Base-by-base conservation (phyloP, 768 basidiomycete genomes). In the Daedalea quercina region DNA sequence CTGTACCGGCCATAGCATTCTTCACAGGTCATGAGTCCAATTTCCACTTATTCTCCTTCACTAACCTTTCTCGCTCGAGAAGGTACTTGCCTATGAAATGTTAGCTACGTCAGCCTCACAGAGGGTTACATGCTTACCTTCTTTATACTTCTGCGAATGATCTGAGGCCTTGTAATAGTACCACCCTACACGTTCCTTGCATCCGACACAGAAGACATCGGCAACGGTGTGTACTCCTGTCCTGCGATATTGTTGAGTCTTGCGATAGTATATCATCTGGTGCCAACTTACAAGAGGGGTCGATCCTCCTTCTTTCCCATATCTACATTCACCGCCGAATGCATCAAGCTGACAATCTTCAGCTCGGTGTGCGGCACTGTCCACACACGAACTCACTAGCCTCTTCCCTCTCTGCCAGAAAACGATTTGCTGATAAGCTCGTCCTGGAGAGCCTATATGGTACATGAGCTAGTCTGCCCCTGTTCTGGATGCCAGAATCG, bases 391-490 rank as follows among this genome's bases (percentile, higher is more conserved):
- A 80, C 87, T 67, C 59, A 82, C 89, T 81, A 90, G 62, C 88
- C 89, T 54, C 86, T 74, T 2, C 89, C 89, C 44, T 92, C 90
- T 61, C 90, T 72, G 4, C 89, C 89, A 24, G 87, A 85, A 70
- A 92, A 92, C 0, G 87, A 72, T 63, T 91, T 92, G 72, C 86
- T 89, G 55, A 92, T 88, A 20, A 90, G 68, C 59, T 91, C 89
- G 57, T 92, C 90, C 65, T 91, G 88, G 15, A 92, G 73, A 20
- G 84, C 79, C 88, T 90, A 54, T 9, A 37, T 24, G 25, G 23
- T 34, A 22, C 28, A 25, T 44, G 17, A 8, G 37, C 34, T 35
- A 35, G 9, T 35, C 9, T 35, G 8, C 9, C 34, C 8, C 17
- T 35, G n/a, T n/a, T n/a, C n/a, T n/a, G n/a, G 34, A 35, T 9